Evolutionary conservation across 768 basidiomycete species (phyloP).

Genomic region (Macrolepiota fuliginosa): DNA sequence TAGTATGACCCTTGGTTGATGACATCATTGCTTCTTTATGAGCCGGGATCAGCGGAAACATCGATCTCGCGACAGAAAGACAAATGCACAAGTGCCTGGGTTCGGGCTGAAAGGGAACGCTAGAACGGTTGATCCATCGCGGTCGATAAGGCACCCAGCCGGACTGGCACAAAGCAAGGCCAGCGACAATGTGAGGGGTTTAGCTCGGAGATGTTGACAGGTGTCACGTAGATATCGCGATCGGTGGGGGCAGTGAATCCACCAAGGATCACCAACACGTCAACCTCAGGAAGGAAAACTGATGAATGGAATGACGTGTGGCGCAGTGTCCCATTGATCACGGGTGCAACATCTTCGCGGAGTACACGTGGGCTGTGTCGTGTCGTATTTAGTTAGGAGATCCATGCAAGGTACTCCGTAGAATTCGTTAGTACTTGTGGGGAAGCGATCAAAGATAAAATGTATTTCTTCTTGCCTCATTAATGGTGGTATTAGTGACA

Average conservation of each 20-base stretch:
- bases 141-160: conserved; percentile 27
- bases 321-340: conserved; percentile 53
- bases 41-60: no score
- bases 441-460: background rate
- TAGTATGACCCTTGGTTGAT: no score
- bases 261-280: conserved; percentile 15
- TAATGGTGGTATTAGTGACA: conserved; percentile 46
- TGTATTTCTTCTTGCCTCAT: conserved; percentile 34
- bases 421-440: no score
- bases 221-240: conserved; percentile 48
- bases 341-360: conserved; percentile 31
- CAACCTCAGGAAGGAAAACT: background rate
- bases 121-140: no score
- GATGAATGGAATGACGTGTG: conserved; percentile 9
- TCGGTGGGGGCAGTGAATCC: conserved; percentile 50
- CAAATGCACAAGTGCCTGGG: background rate
- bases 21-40: no score
- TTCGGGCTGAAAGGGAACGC: no score
- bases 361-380: conserved; percentile 51
- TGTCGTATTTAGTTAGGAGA: conserved; percentile 62
- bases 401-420: conserved; percentile 59
- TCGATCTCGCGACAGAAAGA: background rate
- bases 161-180: conserved; percentile 48
- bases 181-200: conserved; percentile 55
- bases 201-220: conserved; percentile 52